Conservation (phyloP, 768 basidiomycete species). For the Ramaria sp. region DNA sequence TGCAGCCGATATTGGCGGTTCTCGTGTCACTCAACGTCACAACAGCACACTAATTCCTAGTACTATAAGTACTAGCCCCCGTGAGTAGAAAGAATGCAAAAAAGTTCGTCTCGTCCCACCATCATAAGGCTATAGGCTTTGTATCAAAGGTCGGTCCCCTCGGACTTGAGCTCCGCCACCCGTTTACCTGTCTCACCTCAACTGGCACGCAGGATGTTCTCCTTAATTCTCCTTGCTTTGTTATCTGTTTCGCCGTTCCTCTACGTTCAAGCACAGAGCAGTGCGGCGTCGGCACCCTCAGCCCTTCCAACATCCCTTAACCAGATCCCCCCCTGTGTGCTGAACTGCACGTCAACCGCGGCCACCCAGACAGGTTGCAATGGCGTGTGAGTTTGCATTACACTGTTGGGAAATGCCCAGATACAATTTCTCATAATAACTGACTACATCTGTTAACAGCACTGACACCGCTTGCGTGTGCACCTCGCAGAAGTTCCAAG, state of each 20-base stretch:
- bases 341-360: background rate
- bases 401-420: background rate
- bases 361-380: background rate
- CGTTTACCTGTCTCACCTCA: background rate
- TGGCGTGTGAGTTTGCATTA: background rate
- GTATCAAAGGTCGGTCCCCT: too few relatives aligned
- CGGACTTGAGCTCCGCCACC: background rate
- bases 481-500: conserved; percentile 26
- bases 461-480: conserved; percentile 32
- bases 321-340: background rate
- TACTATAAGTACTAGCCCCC: background rate
- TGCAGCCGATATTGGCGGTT: background rate
- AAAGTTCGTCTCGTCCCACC: background rate
- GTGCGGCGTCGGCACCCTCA: background rate
- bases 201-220: background rate
- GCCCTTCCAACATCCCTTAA: background rate
- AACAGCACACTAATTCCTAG: background rate
- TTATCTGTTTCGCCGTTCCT: background rate
- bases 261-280: background rate
- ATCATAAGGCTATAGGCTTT: background rate
- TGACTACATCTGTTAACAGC: conserved; percentile 17
- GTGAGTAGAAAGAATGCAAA: background rate
- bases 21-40: background rate
- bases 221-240: background rate
- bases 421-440: background rate